phyloP scores from a whole-genome alignment of 495 filamentous ascomycete species.

The Talaromyces adpressus region DNA sequence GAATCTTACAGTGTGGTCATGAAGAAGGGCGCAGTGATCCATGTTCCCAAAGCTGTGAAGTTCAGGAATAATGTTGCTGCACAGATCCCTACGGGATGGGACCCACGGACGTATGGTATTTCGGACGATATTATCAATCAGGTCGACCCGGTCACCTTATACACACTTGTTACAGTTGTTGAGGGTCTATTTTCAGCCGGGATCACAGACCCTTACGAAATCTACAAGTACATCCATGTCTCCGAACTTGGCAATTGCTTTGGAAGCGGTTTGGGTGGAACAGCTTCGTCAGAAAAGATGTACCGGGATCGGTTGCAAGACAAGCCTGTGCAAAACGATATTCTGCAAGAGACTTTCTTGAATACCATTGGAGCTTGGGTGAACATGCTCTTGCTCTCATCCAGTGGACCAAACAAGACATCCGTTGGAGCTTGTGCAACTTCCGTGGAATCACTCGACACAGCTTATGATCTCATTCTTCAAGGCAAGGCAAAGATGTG shows the following conservation, averaged over 20 bases:
- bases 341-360: slow-evolving; percentile 18
- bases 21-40: neutral
- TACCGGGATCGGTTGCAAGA: slow-evolving; percentile 14
- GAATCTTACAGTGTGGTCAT: neutral
- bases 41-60: neutral
- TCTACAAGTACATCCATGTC: slow-evolving; percentile 18
- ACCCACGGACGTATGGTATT: slow-evolving; percentile 14
- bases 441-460: slow-evolving; percentile 18
- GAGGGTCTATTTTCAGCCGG: slow-evolving; percentile 9
- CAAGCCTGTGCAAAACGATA: slow-evolving; percentile 13
- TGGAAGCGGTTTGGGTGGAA: slow-evolving; percentile 14
- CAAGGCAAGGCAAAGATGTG: slow-evolving; percentile 12
- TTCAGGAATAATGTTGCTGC: slow-evolving; percentile 11
- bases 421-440: slow-evolving; percentile 16
- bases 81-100: slow-evolving; percentile 15
- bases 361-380: slow-evolving; percentile 19
- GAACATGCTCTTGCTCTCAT: slow-evolving; percentile 18
- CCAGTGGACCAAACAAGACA: slow-evolving; percentile 16
- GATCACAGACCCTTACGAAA: slow-evolving; percentile 15
- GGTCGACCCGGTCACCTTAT: slow-evolving; percentile 16
- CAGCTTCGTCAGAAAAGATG: slow-evolving; percentile 7
- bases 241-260: slow-evolving; percentile 17
- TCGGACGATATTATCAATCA: slow-evolving; percentile 16
- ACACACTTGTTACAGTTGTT: neutral
- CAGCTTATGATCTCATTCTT: slow-evolving; percentile 12